phyloP scores from a whole-genome alignment of 176 grass and related monocot genomes.

The Microstegium vimineum region DNA sequence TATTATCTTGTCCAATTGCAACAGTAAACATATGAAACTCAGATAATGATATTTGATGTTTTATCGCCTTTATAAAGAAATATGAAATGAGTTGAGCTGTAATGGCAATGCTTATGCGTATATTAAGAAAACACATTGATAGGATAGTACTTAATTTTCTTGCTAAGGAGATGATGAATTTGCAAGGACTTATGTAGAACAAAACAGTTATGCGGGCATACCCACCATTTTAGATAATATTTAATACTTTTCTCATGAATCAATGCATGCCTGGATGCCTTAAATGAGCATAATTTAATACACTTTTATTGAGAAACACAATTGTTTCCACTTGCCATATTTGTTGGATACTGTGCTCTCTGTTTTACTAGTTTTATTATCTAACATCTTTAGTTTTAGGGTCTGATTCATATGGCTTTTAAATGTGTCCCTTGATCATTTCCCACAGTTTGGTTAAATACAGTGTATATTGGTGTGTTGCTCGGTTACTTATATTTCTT shows the following conservation, averaged over 20 bases:
- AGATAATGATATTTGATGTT: background rate
- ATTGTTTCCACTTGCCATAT: background rate
- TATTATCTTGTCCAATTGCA: conserved; percentile 11
- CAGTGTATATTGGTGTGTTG: background rate
- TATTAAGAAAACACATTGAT: background rate
- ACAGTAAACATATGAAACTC: background rate
- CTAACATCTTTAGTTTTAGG: background rate
- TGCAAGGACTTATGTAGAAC: background rate
- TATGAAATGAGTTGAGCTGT: background rate
- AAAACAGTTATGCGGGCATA: background rate
- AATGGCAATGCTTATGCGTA: background rate
- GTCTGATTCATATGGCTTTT: background rate
- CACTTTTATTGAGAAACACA: background rate
- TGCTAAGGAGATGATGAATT: background rate
- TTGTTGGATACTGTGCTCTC: background rate
- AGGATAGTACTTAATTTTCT: conserved; percentile 13
- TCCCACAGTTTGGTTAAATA: background rate
- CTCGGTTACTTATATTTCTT: background rate
- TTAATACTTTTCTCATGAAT: background rate
- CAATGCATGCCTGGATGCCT: background rate
- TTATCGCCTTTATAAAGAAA: background rate
- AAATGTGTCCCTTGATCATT: background rate
- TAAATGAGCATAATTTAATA: background rate
- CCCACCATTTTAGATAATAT: background rate
- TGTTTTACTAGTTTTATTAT: background rate